Evolutionary conservation across 2,329 filamentous ascomycete species (phyloP).

Genomic region (Colletotrichum eleusines): DNA sequence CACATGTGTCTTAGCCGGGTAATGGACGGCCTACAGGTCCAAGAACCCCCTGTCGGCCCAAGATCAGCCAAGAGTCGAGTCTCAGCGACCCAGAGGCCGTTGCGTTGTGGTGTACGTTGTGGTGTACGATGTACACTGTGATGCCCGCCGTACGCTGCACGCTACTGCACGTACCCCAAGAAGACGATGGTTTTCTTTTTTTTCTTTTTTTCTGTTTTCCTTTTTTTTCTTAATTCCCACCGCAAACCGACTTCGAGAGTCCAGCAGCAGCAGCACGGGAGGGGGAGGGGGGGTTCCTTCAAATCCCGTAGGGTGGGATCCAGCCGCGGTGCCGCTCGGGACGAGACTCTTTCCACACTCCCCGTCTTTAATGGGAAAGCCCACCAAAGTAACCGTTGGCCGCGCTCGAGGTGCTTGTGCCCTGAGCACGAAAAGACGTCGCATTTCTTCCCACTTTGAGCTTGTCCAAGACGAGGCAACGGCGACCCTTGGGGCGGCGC

Average conservation of each 20-base stretch:
- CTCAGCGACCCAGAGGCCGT: constrained; percentile 5
- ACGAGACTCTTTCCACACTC: not conserved
- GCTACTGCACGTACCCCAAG: not conserved
- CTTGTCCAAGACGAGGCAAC: constrained; percentile 29
- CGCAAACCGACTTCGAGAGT: not conserved
- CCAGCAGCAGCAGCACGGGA: not conserved
- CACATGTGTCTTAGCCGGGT: constrained; percentile 10
- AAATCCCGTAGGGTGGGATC: constrained; percentile 22
- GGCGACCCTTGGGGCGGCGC: constrained; percentile 9
- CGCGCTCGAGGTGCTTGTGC: no score
- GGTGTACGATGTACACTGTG: no score
- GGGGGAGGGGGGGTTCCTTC: constrained; percentile 1
- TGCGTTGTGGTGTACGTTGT: no score
- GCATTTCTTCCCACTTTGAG: constrained; percentile 5
- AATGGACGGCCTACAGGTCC: constrained; percentile 11
- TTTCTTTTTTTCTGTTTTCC: no score
- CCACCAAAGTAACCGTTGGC: not conserved
- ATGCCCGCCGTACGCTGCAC: not conserved
- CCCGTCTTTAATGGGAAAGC: constrained; percentile 1
- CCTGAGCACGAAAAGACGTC: no score
- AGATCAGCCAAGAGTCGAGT: not conserved
- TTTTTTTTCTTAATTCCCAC: not conserved
- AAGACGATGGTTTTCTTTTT: not conserved
- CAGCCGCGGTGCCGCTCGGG: constrained; percentile 12
- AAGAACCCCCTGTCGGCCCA: constrained; percentile 24